Base-by-base conservation (phyloP, 2,329 filamentous ascomycete genomes). In the Tolypocladium album region DNA sequence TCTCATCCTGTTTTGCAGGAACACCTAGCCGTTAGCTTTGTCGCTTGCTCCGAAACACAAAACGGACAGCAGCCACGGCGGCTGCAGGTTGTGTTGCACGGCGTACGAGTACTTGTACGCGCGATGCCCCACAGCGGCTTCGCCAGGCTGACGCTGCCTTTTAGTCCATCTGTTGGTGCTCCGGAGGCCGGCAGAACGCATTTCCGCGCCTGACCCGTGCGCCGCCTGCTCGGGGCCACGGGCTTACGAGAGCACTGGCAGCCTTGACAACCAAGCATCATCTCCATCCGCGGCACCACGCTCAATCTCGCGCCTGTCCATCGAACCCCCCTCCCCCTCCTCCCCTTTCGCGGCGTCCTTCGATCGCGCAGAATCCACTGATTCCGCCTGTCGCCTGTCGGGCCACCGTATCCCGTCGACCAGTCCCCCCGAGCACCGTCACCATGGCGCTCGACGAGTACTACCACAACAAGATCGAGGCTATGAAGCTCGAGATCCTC, bases 401-500 rank as follows among this genome's bases (percentile, higher is more conserved):
- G 40, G 40, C 22, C 55, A 24, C 15, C 31, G 8, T 27, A 53
- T 34, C 24, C 9, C 22, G n/a, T 43, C 27, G 39, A 40, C 56
- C 9, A n/a, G 22, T 50, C 38, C 47, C 47, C 59, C 61, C 20
- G 61, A 64, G 55, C 62, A 47, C 64, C 69, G 69, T 64, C 84
- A 87, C 73, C 75, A 99, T 99, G 94, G 92, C 93, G 85, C 90
- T 99, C 79, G 94, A 97, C 78, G 96, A 89, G 78, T 99, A 97
- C 81, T 99, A 96, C 78, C 90, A 94, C 80, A 97, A 97, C 83
- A 99, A 99, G 84, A 97, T 97, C 79, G 94, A 99, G 90, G 88
- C 89, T 75, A 96, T 97, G 90, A 97, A 97, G 88, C 92, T 99
- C 75, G 93, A 99, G 85, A 99, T 99, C 75, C 93, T 99, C 75